Conservation (phyloP, 495 filamentous ascomycete genomes). For the Podospora anserina region DNA sequence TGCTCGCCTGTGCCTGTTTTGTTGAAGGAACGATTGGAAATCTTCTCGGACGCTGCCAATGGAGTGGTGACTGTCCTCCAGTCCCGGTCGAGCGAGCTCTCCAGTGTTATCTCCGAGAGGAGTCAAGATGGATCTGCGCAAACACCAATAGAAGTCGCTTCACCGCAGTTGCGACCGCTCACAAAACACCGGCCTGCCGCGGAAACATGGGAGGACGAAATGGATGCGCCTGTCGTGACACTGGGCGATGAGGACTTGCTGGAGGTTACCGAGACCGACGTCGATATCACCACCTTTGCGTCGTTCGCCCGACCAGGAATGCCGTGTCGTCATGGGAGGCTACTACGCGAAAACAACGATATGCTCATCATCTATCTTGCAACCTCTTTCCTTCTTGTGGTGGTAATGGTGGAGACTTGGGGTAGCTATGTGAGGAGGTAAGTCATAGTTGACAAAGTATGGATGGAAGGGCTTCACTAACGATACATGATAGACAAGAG, state of each 20-base stretch:
- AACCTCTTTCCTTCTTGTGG: slow-evolving; percentile 32
- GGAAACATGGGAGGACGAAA: neutral
- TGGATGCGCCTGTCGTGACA: slow-evolving; percentile 8
- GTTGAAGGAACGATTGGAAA: slow-evolving; percentile 7
- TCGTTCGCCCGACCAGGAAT: slow-evolving; percentile 3
- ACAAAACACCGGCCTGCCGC: slow-evolving; percentile 12
- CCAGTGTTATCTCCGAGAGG: neutral
- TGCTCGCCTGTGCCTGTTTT: slow-evolving; percentile 19
- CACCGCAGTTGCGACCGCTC: neutral
- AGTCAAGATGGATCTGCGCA: neutral
- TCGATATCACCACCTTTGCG: slow-evolving; percentile 9
- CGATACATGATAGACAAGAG: neutral
- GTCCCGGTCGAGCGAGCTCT: neutral
- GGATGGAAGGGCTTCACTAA: neutral
- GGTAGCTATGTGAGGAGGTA: slow-evolving; percentile 14
- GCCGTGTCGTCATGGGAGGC: slow-evolving; percentile 14
- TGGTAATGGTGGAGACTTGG: slow-evolving; percentile 38
- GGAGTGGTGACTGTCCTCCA: slow-evolving; percentile 2
- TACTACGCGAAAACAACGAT: slow-evolving; percentile 38
- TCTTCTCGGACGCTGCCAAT: slow-evolving; percentile 4
- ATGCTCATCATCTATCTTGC: slow-evolving; percentile 38
- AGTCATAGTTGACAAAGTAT: neutral
- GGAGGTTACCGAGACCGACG: neutral
- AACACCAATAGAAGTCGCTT: neutral
- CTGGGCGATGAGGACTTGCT: slow-evolving; percentile 20